These are phyloP conservation scores for Dioscorea zingiberensis DNA, from an alignment of 106 monocot species.

Conservation along the genomic window DNA sequence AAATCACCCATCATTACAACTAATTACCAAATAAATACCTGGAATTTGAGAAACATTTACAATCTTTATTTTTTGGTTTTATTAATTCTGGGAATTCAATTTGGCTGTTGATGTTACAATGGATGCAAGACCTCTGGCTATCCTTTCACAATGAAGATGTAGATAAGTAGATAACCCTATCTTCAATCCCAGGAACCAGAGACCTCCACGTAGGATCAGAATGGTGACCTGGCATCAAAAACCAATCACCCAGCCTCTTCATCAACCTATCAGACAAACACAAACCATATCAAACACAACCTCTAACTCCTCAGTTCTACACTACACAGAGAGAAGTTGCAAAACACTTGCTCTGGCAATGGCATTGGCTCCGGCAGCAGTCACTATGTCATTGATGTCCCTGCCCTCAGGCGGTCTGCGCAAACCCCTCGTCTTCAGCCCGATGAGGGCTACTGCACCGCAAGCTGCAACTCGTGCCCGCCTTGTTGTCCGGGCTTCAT, in stretches of 20 bases:
- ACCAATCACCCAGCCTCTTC: not conserved
- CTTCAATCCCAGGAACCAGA: not conserved
- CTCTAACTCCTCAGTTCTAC: not conserved
- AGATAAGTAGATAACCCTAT: conserved; percentile 21
- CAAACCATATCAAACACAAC: too few relatives aligned
- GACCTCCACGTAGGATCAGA: conserved; percentile 3
- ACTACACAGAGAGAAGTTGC: too few relatives aligned
- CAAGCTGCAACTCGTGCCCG: not conserved
- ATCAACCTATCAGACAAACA: too few relatives aligned
- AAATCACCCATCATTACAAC: too few relatives aligned
- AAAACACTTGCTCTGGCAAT: not conserved
- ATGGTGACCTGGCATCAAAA: conserved; percentile 11
- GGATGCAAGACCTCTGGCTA: too few relatives aligned
- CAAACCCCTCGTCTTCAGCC: conserved; percentile 5
- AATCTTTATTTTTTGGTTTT: too few relatives aligned
- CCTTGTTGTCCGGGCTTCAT: conserved; percentile 15
- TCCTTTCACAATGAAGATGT: not conserved
- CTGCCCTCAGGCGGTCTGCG: not conserved
- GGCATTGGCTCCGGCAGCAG: conserved; percentile 18
- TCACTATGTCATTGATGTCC: conserved; percentile 10
- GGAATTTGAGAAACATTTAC: too few relatives aligned
- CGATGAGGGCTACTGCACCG: not conserved
- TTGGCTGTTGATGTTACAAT: too few relatives aligned
- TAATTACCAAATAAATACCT: too few relatives aligned
- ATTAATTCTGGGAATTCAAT: too few relatives aligned